A percentile compares a stretch with the other conserved stretches of the same genome.
Evolutionary conservation across 108 stramenopile genomes (phyloP).

Genomic region (Cyclostephanos tholiformis): DNA sequence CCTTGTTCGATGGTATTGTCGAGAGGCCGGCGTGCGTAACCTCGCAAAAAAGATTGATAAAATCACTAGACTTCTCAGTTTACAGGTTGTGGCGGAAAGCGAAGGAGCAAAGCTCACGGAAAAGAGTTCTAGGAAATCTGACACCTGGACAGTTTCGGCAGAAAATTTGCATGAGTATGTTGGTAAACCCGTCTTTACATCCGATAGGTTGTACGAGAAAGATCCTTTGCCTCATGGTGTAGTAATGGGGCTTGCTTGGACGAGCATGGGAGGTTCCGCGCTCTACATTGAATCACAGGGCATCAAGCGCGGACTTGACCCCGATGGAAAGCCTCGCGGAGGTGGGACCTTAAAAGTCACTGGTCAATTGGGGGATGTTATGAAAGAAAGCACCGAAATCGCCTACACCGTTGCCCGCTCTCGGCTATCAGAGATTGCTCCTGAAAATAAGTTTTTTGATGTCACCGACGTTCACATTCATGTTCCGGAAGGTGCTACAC

Average conservation of each 20-base stretch:
- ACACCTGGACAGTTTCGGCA: conserved; percentile 67
- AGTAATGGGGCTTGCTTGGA: conserved; percentile 98
- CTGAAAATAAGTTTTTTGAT: conserved; percentile 76
- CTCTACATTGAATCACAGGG: conserved; percentile 97
- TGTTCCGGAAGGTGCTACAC: conserved; percentile 99
- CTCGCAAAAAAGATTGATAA: conserved; percentile 96
- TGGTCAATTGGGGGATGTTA: conserved; percentile 95
- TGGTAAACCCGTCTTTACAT: conserved; percentile 93
- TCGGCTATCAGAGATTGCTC: conserved; percentile 69
- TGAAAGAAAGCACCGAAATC: conserved; percentile 94
- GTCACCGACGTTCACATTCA: conserved; percentile 94
- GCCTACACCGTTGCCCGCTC: conserved; percentile 94
- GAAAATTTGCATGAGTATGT: conserved; percentile 89
- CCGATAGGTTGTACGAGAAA: conserved; percentile 91
- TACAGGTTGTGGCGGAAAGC: conserved; percentile 85
- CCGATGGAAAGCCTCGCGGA: conserved; percentile 73
- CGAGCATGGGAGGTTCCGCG: conserved; percentile 94
- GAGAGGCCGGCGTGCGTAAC: conserved; percentile 97
- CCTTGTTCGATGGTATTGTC: conserved; percentile 94
- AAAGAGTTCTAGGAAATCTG: conserved; percentile 76
- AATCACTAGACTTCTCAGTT: conserved; percentile 89
- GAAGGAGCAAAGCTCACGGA: conserved; percentile 77
- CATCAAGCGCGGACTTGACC: conserved; percentile 74
- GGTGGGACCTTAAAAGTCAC: conserved; percentile 85
- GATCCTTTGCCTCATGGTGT: conserved; percentile 92